phyloP scores from a whole-genome alignment of 2,329 filamentous ascomycete species.

The Fusarium kyushuense region DNA sequence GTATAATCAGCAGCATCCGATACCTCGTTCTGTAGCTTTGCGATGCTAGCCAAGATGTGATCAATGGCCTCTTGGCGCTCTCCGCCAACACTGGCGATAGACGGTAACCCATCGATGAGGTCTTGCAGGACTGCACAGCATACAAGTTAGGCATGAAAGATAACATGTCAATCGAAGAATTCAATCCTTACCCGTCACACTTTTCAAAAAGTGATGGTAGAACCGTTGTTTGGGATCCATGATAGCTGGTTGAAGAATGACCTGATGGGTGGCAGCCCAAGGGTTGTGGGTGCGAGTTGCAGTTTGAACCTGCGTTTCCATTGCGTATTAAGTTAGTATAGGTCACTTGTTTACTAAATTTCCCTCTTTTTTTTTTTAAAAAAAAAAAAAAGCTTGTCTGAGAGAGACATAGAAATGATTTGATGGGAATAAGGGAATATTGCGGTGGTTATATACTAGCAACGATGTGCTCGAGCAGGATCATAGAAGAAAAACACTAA shows the following conservation, averaged over 20 bases:
- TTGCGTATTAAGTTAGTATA: conserved; percentile 38
- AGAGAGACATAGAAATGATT: background rate
- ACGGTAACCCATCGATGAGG: conserved; percentile 76
- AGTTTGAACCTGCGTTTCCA: conserved; percentile 46
- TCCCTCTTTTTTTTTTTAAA: background rate
- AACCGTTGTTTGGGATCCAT: conserved; percentile 77
- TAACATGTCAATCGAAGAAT: background rate
- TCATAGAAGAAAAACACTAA: conserved; percentile 3
- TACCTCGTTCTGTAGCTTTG: conserved; percentile 83
- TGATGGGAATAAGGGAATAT: background rate
- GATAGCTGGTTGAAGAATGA: conserved; percentile 41
- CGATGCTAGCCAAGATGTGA: conserved; percentile 82
- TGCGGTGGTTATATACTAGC: conserved; percentile 17
- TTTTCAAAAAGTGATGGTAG: conserved; percentile 84
- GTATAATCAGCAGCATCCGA: conserved; percentile 85
- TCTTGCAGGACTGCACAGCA: conserved; percentile 75
- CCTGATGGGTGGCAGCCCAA: conserved; percentile 43
- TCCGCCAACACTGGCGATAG: conserved; percentile 71
- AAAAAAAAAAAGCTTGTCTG: background rate
- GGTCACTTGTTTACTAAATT: conserved; percentile 3
- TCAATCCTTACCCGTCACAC: conserved; percentile 72
- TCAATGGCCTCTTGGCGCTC: conserved; percentile 86
- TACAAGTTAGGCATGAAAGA: conserved; percentile 13
- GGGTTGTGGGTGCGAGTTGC: conserved; percentile 29
- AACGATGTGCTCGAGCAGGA: conserved; percentile 7